Evolutionary conservation across 495 filamentous ascomycete genomes (phyloP), one percentile per base, ranked within the genome.

Genomic region (Annulohypoxylon maeteangense): DNA sequence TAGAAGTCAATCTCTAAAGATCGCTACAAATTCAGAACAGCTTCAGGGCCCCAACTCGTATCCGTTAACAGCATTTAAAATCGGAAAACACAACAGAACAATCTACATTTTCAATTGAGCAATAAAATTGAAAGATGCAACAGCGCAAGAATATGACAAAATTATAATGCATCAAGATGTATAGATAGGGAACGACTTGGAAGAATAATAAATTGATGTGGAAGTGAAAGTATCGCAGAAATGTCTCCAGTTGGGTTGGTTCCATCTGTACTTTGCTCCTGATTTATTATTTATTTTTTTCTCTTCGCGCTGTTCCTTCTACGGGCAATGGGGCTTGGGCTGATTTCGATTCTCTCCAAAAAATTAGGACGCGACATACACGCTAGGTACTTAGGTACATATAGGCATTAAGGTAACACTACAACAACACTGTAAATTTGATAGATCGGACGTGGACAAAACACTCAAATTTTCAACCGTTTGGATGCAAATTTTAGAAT

Each of bases 261-360:
- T 71, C 68, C 67, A 74, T 64, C 56, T 57, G 68, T 66, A 58
- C 55, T 51, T 51, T 36, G 50, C 34, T 70, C 58, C 65, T 74
- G 60, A 63, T 72, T 67, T 36, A 59, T 65, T 71, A 65, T 75
- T 66, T 70, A 48, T 69, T 62, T 32, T 54, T 50, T 71, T 70
- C 59, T 12, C 58, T 44, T 59, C 61, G 44, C 57, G 29, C 68
- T 61, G 42, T 68, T 71, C 71, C 70, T 71, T 63, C 65, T 65
- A 70, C 42, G 62, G 65, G 67, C 58, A 65, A 55, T 58, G 67
- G 70, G 65, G 60, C 64, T 61, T 73, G 71, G 67, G 68, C 72
- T 74, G 72, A 66, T 75, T 69, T 62, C 25, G 62, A 53, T 66
- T 62, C 55, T 62, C 51, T 27, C 44, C 55, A 51, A 51, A 61